Percentiles rank a stretch among this genome's conserved stretches.
Evolutionary conservation across 305 asterid species (phyloP).

Genomic region (Fraxinus dipetala): DNA sequence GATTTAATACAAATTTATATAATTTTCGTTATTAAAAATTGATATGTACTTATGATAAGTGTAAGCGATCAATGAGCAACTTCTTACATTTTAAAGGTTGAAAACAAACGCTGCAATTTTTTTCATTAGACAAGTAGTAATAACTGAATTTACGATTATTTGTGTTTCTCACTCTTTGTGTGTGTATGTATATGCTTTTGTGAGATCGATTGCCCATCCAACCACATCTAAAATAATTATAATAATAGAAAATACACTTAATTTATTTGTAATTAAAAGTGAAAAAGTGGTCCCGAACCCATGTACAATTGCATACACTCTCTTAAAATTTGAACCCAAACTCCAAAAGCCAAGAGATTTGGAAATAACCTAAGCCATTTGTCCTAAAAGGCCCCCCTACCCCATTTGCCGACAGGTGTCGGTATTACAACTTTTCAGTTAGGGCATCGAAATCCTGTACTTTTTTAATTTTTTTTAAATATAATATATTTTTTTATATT

Average conservation of each 20-base stretch:
- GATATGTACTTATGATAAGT: not conserved
- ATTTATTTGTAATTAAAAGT: not conserved
- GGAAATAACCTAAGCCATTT: not conserved
- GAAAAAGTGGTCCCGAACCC: not conserved
- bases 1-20: not conserved
- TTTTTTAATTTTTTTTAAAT: not conserved
- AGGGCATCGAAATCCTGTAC: not conserved
- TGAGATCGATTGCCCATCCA: not conserved
- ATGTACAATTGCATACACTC: not conserved
- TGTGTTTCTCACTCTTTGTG: not conserved
- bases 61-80: not conserved
- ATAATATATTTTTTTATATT: not conserved
- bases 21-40: not conserved
- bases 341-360: not conserved
- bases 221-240: not conserved
- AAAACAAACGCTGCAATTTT: not conserved
- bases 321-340: not conserved
- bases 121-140: not conserved
- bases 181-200: not conserved
- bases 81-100: not conserved
- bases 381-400: not conserved
- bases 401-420: not conserved
- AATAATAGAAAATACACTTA: not conserved
- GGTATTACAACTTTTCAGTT: conserved; percentile 1
- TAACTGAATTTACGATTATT: not conserved